Percentiles rank a stretch among this genome's conserved stretches.
Evolutionary conservation across 116 monocot species (phyloP).

Genomic region (Thalassia testudinum): DNA sequence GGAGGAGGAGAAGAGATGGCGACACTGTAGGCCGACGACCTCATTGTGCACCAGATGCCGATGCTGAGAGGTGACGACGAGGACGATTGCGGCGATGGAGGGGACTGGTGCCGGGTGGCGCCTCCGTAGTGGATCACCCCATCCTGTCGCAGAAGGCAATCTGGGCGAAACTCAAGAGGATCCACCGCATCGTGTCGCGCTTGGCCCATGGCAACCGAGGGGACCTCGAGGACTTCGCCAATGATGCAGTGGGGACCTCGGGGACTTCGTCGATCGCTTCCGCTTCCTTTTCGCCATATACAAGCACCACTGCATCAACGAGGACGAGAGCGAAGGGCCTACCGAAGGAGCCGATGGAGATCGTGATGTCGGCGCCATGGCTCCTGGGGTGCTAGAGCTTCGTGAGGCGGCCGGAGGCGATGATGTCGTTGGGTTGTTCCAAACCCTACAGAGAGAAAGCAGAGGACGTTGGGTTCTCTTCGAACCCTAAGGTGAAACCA

Average conservation of each 20-base stretch:
- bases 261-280: slow-evolving; percentile 29
- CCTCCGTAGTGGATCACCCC: slow-evolving; percentile 34
- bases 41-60: background rate
- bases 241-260: slow-evolving; percentile 41
- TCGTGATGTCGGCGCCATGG: too few relatives aligned
- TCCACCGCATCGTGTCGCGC: slow-evolving; percentile 59
- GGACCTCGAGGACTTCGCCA: too few relatives aligned
- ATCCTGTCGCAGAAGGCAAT: slow-evolving; percentile 89
- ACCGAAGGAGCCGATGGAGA: too few relatives aligned
- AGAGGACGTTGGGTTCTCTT: too few relatives aligned
- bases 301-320: slow-evolving; percentile 85
- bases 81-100: background rate
- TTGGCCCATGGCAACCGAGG: slow-evolving; percentile 39
- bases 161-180: slow-evolving; percentile 53
- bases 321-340: too few relatives aligned
- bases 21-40: background rate
- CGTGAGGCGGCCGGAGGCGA: too few relatives aligned
- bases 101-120: background rate
- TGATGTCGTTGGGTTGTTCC: too few relatives aligned
- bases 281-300: slow-evolving; percentile 61
- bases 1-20: background rate
- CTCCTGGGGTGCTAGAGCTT: too few relatives aligned
- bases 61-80: background rate
- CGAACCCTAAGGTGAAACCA: too few relatives aligned
- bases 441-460: too few relatives aligned